phyloP scores from a whole-genome alignment of 2,329 filamentous ascomycete species.

The Diaporthe eres region DNA sequence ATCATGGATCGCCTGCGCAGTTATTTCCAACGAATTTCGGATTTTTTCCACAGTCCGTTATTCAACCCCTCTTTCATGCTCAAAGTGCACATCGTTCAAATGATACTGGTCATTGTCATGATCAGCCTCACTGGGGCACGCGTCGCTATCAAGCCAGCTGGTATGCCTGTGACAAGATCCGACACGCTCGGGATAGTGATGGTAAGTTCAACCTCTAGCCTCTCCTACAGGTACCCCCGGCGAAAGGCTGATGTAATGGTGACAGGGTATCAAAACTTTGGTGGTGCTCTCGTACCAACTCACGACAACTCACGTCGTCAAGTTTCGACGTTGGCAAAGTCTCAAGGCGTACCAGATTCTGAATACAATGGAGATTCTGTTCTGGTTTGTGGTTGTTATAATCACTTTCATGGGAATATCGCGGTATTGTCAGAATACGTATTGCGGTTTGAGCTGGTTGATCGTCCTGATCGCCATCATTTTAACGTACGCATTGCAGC shows the following conservation, averaged over 20 bases:
- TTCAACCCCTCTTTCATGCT: not conserved
- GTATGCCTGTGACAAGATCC: constrained; percentile 20
- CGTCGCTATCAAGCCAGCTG: not conserved
- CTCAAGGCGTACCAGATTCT: constrained; percentile 8
- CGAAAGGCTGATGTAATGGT: not conserved
- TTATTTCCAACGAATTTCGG: not conserved
- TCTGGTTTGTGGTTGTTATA: constrained; percentile 20
- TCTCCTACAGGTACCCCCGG: not conserved
- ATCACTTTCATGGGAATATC: constrained; percentile 8
- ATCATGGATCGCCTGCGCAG: not conserved
- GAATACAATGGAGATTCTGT: not conserved
- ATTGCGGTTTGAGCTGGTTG: constrained; percentile 12
- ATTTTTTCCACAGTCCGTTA: not conserved
- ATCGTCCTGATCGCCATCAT: not conserved
- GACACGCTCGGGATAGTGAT: constrained; percentile 14
- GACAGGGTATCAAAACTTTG: not conserved
- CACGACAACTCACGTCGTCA: not conserved
- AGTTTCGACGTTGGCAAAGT: not conserved
- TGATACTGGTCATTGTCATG: not conserved
- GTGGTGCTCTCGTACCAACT: constrained; percentile 8
- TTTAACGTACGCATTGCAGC: not conserved
- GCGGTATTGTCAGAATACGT: not conserved
- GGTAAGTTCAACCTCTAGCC: not conserved
- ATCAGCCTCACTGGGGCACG: constrained; percentile 10
- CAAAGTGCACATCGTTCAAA: constrained; percentile 7